A percentile compares a stretch with the other conserved stretches of the same genome.
Conservation (phyloP, 1,139 yeast genomes). For the Pneumocystis canis region DNA sequence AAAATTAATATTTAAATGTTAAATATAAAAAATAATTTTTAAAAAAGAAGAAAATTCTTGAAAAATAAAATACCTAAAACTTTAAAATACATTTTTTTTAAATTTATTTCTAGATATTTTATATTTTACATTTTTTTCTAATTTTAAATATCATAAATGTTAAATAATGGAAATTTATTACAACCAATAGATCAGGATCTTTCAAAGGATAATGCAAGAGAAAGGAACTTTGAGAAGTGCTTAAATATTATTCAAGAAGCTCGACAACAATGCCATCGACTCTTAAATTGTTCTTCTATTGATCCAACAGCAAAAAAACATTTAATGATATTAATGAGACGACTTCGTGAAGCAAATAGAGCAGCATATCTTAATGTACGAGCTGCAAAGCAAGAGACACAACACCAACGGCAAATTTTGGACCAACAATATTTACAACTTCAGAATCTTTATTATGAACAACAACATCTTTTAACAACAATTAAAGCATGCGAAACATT, state of each 20-base stretch:
- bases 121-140: background rate
- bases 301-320: slow-evolving; percentile 2
- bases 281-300: background rate
- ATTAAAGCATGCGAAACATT: slow-evolving; percentile 21
- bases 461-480: slow-evolving; percentile 22
- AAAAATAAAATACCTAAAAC: background rate
- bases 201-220: background rate
- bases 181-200: background rate
- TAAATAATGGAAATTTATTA: background rate
- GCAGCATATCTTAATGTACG: slow-evolving; percentile 18
- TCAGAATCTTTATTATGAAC: slow-evolving; percentile 25
- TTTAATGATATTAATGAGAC: slow-evolving; percentile 16
- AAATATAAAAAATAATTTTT: background rate
- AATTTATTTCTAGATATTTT: background rate
- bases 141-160: background rate
- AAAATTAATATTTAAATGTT: background rate
- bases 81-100: background rate
- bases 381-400: slow-evolving; percentile 17
- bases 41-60: background rate
- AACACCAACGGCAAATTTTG: slow-evolving; percentile 18
- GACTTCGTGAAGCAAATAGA: slow-evolving; percentile 20
- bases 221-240: background rate
- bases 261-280: background rate
- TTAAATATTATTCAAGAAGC: background rate
- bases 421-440: slow-evolving; percentile 22